These are phyloP conservation scores for Dalechampia spathulata DNA, from an alignment of 441 rosid species.

Conservation along the genomic window DNA sequence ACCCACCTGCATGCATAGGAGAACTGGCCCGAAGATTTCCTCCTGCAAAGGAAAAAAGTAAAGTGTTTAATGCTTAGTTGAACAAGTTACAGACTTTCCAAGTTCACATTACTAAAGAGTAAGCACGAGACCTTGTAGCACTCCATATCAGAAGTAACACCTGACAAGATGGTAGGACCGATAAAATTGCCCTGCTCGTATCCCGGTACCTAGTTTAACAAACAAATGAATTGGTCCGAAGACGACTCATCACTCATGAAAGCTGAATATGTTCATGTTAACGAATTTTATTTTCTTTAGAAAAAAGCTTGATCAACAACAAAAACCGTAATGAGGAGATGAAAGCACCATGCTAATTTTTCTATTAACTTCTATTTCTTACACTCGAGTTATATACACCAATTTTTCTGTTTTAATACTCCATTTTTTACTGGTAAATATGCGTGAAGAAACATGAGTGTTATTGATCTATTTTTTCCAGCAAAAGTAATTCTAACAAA, in stretches of 20 bases:
- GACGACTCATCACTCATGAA: neutral
- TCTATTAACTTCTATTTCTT: neutral
- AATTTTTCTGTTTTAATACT: too few relatives aligned
- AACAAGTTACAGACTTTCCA: neutral
- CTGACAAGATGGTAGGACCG: conserved; percentile 84
- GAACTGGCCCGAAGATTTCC: conserved; percentile 97
- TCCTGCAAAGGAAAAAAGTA: conserved; percentile 43
- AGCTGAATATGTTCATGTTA: neutral
- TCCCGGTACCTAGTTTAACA: conserved; percentile 66
- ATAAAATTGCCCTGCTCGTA: conserved; percentile 81
- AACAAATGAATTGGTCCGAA: conserved; percentile 1
- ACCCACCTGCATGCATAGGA: conserved; percentile 76
- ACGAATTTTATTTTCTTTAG: too few relatives aligned
- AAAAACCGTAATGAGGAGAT: neutral
- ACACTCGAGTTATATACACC: neutral
- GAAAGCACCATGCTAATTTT: neutral
- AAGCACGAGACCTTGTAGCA: conserved; percentile 69
- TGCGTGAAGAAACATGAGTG: too few relatives aligned
- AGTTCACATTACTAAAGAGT: neutral
- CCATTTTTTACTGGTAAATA: too few relatives aligned
- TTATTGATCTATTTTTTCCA: too few relatives aligned
- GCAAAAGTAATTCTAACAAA: too few relatives aligned
- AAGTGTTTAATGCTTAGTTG: too few relatives aligned
- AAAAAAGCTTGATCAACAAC: conserved; percentile 4
- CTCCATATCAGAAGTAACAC: conserved; percentile 78